Base-by-base conservation (phyloP, 192 early-diverging fungal genomes). In the Linnemannia elongata region DNA sequence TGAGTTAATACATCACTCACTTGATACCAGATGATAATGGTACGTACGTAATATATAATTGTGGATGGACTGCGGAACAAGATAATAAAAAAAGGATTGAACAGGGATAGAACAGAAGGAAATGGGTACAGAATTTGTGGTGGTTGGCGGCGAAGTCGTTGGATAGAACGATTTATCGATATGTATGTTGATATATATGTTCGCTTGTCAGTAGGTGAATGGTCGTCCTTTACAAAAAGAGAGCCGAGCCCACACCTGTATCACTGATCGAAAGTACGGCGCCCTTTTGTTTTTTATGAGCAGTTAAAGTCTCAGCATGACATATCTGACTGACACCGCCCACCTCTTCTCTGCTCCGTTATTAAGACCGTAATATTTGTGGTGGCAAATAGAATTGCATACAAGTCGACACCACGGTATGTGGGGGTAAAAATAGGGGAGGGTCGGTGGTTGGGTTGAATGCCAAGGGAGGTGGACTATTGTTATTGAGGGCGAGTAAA, bases 371-470 rank as follows among this genome's bases (percentile, higher is more conserved):
- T 0, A 66, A 66, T 66, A 66, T 13, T 35, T 27, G 27, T 45
- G 12, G 24, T 57, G 24, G 24, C 24, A 57, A n/a, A 57, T 57
- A 7, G 7, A 20, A 22, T 10, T 22, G 54, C 17, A 18, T 18
- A 2, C 3, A 6, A 66, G 10, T 22, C 17, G 49, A 20, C 47
- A 4, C 49, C 3, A 52, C 44, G 8, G 44, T 52, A 17, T 18
- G 49, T 45, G n/a, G 27, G 60, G 15, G 60, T 66, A 66, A 66
- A 66, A 66, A 66, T 66, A 66, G 69, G 41, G 69, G 7, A 41
- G 18, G 35, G 38, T 5, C 36, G 69, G 2, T 33, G 38, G 6
- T 39, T 39, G 38, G 38, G 38, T 39, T 39, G 38, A n/a, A n/a
- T n/a, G n/a, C n/a, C n/a, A n/a, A n/a, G 20, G 35, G 22, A 30